Evolutionary conservation across 805 yeast species (phyloP), one percentile per base, ranked within the genome.

Genomic region (Lachancea sp.): DNA sequence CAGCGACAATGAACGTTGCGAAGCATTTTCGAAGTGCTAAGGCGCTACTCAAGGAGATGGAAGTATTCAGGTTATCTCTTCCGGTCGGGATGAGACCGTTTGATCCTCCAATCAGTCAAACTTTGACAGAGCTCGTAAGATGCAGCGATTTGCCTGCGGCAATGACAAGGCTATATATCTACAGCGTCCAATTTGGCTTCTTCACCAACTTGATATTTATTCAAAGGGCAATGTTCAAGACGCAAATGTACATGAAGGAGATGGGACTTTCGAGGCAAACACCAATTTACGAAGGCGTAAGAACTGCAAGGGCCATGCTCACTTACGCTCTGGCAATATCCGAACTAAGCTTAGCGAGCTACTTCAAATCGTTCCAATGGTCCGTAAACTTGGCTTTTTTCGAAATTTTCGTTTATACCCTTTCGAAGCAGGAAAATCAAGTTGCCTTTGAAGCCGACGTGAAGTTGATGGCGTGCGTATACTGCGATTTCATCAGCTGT

Each of bases 161-260:
- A 11, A 37, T 42, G 41, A 19, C 34, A 5, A 20, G 36, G 20
- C 31, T 36, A 3, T 32, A 36, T 18, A 42, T 42, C 8, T 30
- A 16, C 32, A 18, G 11, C 25, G 30, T 42, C 17, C 46, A 42
- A 10, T 42, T 36, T 19, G 15, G 22, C 12, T 42, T n/a, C 13
- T 42, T 26, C 41, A 36, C 36, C 31, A 37, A 32, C 18, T 30
- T 42, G 36, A 37, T 42, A 18, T 32, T 36, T 16, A 27, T 42
- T 9, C 46, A 42, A 32, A 42, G 27, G 30, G 41, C 46, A 10
- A 13, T 42, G 18, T 42, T 42, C 41, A 42, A 42, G 25, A 37
- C 25, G 3, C 41, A 42, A 25, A 17, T 20, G 5, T 37, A 31
- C 26, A 20, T 37, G 37, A 36, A 30, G 22, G 32, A 30, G 18